phyloP scores from a whole-genome alignment of 176 grass and related monocot species.

The Olyra latifolia region DNA sequence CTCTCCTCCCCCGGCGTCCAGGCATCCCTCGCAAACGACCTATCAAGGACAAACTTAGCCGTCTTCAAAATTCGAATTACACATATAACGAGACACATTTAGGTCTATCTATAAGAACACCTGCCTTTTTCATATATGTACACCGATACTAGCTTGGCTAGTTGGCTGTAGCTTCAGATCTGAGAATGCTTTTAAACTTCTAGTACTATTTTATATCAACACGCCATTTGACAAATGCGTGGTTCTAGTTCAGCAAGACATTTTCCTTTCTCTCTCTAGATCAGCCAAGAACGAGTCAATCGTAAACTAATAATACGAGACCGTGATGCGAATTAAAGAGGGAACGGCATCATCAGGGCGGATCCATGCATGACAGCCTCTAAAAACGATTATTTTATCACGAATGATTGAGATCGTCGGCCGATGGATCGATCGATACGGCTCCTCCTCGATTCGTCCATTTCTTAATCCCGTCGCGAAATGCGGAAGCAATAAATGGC shows the following conservation, averaged over 20 bases:
- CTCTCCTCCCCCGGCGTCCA: too few relatives aligned
- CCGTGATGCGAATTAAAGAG: constrained; percentile 19
- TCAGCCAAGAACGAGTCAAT: constrained; percentile 29
- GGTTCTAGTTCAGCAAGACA: background rate
- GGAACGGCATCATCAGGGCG: background rate
- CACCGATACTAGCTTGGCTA: background rate
- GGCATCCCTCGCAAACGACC: too few relatives aligned
- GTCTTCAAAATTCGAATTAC: too few relatives aligned
- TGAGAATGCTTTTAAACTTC: background rate
- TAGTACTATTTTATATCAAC: background rate
- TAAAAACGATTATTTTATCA: constrained; percentile 15
- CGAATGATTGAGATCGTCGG: constrained; percentile 36
- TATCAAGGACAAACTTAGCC: too few relatives aligned
- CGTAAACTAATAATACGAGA: constrained; percentile 23
- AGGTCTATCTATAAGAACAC: constrained; percentile 6
- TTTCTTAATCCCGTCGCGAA: constrained; percentile 38
- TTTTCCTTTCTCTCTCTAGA: background rate
- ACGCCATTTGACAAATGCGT: background rate
- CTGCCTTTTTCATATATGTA: background rate
- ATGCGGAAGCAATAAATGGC: constrained; percentile 44
- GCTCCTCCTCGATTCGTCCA: background rate
- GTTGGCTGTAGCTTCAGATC: background rate
- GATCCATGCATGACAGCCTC: constrained; percentile 30
- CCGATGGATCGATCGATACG: background rate
- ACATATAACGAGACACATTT: background rate